Evolutionary conservation across 1,284 basidiomycete species (phyloP).

Genomic region (Grifola frondosa): DNA sequence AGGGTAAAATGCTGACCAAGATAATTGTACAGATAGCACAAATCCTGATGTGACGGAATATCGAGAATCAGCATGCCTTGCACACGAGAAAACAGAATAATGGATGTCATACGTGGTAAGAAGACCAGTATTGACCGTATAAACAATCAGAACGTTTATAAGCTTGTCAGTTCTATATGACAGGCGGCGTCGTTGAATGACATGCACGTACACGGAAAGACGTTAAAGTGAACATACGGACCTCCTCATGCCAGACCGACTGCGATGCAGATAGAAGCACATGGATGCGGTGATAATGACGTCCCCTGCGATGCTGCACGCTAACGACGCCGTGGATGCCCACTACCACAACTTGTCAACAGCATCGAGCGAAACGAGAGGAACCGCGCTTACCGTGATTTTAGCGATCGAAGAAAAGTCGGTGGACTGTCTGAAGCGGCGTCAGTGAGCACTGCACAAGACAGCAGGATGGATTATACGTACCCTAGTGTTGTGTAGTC

Average conservation of each 20-base stretch:
- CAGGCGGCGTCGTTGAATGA: too few relatives aligned
- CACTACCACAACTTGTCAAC: too few relatives aligned
- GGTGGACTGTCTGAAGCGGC: neutral
- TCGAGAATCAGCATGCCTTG: too few relatives aligned
- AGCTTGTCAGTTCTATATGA: constrained; percentile 7
- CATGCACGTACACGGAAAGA: too few relatives aligned
- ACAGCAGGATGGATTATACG: too few relatives aligned
- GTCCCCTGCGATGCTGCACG: constrained; percentile 7
- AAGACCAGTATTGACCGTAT: constrained; percentile 6
- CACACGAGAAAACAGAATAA: neutral
- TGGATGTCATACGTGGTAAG: constrained; percentile 3
- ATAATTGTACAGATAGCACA: constrained; percentile 7
- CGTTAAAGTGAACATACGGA: neutral
- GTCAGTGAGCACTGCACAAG: too few relatives aligned
- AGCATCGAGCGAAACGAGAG: too few relatives aligned
- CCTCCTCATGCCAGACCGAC: constrained; percentile 2
- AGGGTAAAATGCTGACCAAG: neutral
- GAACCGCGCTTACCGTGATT: constrained; percentile 4
- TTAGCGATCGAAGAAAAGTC: constrained; percentile 1
- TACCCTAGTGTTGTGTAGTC: too few relatives aligned
- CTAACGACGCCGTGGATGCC: constrained; percentile 5
- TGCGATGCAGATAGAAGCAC: constrained; percentile 3
- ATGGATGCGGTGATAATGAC: constrained; percentile 2
- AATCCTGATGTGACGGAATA: neutral
- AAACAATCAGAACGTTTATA: constrained; percentile 8